Conservation (phyloP, 1,139 yeast genomes). For the Scheffersomyces illinoinensis region DNA sequence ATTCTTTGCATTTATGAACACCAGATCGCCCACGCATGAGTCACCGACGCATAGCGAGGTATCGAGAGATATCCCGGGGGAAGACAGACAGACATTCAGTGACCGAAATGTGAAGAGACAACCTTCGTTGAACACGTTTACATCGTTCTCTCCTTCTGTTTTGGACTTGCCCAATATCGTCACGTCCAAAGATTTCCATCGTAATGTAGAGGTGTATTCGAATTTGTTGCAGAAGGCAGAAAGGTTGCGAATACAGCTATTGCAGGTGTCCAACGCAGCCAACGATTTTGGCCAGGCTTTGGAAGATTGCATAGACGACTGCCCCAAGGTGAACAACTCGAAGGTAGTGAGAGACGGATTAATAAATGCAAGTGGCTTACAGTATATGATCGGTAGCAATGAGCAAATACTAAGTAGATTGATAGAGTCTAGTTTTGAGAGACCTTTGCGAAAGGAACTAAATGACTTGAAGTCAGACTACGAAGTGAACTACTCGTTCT, state of each 20-base stretch:
- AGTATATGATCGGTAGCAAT: slow-evolving; percentile 75
- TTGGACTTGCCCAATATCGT: slow-evolving; percentile 61
- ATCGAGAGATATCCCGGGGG: slow-evolving; percentile 8
- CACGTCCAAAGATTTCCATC: slow-evolving; percentile 57
- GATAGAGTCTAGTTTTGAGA: slow-evolving; percentile 52
- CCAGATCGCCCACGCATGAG: slow-evolving; percentile 17
- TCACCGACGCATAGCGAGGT: slow-evolving; percentile 7
- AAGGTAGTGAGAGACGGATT: slow-evolving; percentile 66
- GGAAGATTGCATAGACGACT: slow-evolving; percentile 49
- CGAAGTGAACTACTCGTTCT: slow-evolving; percentile 48
- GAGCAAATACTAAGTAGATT: slow-evolving; percentile 67
- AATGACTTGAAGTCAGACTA: slow-evolving; percentile 39
- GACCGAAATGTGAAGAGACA: slow-evolving; percentile 15
- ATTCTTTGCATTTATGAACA: slow-evolving; percentile 49
- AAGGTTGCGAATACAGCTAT: slow-evolving; percentile 51
- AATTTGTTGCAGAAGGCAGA: slow-evolving; percentile 53
- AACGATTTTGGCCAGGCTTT: slow-evolving; percentile 73
- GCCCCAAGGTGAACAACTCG: slow-evolving; percentile 69
- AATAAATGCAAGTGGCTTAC: slow-evolving; percentile 74
- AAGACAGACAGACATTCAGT: slow-evolving; percentile 9
- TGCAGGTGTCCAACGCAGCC: slow-evolving; percentile 59
- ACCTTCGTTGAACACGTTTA: slow-evolving; percentile 35
- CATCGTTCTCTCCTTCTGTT: slow-evolving; percentile 52
- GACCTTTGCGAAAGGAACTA: slow-evolving; percentile 51
- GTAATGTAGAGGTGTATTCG: slow-evolving; percentile 48